Conservation (phyloP, 257 asterid species). For the Solanum megistacrolobum region DNA sequence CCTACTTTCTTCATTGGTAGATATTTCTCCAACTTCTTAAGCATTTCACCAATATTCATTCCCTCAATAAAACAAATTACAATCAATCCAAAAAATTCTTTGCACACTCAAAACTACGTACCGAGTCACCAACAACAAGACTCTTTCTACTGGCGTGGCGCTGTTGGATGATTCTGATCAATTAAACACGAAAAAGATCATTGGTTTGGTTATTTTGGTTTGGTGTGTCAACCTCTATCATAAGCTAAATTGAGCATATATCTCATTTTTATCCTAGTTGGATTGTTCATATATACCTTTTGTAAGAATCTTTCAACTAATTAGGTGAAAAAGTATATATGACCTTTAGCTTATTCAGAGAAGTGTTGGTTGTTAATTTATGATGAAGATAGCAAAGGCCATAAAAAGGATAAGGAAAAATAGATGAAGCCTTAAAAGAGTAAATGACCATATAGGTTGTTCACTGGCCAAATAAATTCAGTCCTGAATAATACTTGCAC, state of each 20-base stretch:
- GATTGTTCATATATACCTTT: constrained; percentile 1
- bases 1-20: constrained; percentile 4
- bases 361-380: not conserved
- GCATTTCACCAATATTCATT: constrained; percentile 1
- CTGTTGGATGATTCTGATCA: not conserved
- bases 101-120: not conserved
- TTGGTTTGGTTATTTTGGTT: not conserved
- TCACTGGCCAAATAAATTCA: not conserved
- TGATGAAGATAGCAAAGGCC: not conserved
- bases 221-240: constrained; percentile 18
- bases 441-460: not conserved
- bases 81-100: not conserved
- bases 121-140: not conserved
- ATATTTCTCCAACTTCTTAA: constrained; percentile 15
- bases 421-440: not conserved
- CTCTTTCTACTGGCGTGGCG: not conserved
- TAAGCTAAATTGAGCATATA: constrained; percentile 7
- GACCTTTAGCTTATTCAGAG: not conserved
- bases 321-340: not conserved
- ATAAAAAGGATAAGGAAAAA: not conserved
- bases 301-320: not conserved
- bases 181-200: not conserved
- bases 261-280: not conserved
- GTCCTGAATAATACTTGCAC: not conserved
- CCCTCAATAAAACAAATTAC: not conserved